These are phyloP conservation scores for Eucalyptus microcorys DNA, from an alignment of 345 rosid genomes.

Conservation along the genomic window DNA sequence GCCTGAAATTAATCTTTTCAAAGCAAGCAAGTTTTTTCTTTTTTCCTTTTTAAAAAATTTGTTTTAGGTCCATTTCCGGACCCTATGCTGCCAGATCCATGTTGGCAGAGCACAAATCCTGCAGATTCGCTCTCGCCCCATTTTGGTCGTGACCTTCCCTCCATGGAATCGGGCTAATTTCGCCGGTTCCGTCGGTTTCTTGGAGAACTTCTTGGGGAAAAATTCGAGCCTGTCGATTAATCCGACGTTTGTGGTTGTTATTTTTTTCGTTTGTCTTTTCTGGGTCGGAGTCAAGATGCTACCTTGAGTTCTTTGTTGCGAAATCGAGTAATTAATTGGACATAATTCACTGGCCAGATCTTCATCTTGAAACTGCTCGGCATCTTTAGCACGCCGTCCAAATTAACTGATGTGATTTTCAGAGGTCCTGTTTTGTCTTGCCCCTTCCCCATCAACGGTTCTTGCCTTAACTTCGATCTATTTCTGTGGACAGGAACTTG, in stretches of 20 bases:
- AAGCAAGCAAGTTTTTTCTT: not conserved
- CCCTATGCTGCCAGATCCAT: not conserved
- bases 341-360: slow-evolving; percentile 10
- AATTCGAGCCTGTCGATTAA: not conserved
- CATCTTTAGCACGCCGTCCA: not conserved
- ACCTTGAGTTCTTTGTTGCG: not conserved
- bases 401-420: not conserved
- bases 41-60: not conserved
- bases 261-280: not conserved
- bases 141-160: not conserved
- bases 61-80: not conserved
- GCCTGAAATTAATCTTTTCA: not conserved
- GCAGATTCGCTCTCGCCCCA: not conserved
- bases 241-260: not conserved
- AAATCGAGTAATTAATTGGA: not conserved
- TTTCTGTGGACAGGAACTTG: not conserved
- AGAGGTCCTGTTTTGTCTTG: not conserved
- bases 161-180: not conserved
- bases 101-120: not conserved
- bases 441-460: not conserved
- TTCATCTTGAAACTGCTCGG: not conserved
- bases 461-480: not conserved
- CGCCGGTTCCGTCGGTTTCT: not conserved
- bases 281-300: not conserved
- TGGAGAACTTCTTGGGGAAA: not conserved